phyloP scores from a whole-genome alignment of 2,329 filamentous ascomycete genomes.

The Blastomyces emzantsi region DNA sequence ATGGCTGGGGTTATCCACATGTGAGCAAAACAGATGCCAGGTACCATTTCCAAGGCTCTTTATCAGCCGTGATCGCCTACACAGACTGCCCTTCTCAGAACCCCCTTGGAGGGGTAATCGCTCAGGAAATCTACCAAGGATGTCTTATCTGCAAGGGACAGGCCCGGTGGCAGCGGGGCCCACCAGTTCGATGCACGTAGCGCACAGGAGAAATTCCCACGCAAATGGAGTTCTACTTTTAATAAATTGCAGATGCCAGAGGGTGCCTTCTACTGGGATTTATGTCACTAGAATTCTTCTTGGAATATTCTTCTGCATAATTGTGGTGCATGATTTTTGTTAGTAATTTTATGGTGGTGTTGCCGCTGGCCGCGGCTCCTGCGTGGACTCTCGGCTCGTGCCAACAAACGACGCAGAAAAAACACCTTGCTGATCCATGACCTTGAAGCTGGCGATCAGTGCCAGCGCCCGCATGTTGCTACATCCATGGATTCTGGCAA shows the following conservation, averaged over 20 bases:
- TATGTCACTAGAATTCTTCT: neutral
- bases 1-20: neutral
- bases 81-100: neutral
- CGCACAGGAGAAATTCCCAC: neutral
- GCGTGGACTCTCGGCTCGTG: too few relatives aligned
- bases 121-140: neutral
- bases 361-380: neutral
- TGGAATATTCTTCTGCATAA: neutral
- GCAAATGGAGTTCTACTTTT: neutral
- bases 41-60: neutral
- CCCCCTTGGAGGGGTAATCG: neutral
- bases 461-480: neutral
- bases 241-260: neutral
- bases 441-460: neutral
- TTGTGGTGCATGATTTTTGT: neutral
- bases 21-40: neutral
- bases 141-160: slow-evolving; percentile 3
- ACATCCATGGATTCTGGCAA: neutral
- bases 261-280: neutral
- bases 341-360: neutral
- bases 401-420: neutral
- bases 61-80: neutral
- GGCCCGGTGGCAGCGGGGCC: neutral
- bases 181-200: neutral
- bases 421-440: neutral